Base-by-base conservation (phyloP, 1,284 basidiomycete species). In the Bjerkandera adusta region DNA sequence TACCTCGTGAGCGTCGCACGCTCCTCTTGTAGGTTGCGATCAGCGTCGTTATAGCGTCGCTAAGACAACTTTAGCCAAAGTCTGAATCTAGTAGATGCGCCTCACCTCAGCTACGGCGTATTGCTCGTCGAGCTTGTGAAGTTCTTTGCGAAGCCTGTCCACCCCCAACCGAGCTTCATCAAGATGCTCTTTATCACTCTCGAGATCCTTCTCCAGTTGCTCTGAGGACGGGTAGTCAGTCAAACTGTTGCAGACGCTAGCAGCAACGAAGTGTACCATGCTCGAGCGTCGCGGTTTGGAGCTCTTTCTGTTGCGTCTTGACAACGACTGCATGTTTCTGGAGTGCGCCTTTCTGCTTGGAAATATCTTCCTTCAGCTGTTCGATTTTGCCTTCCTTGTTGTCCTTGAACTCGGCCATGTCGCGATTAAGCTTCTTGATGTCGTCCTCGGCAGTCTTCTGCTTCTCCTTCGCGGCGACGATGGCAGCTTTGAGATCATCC, bases 321-420 rank as follows among this genome's bases (percentile, higher is more conserved):
- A 98, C 82, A 21, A 75, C 71, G 1, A 86, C 81, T 1, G 84
- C 76, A 62, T 93, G 85, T 68, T 92, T 91, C 61, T 89, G 85
- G 8, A 96, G 71, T 5, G 79, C 81, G 13, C 81, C 74, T 68
- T 96, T 97, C 67, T 92, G 87, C 61, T 81, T 84, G 12, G 76
- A 75, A 53, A 97, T 92, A 49, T 85, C 81, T 18, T 77, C 78
- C 88, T 94, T 96, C 57, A 99, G 81, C 65, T 98, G 89, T 33
- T 89, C 89, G 46, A 95, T 89, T 70, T 99, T 99, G 38, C 92
- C 92, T 48, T 97, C 96, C 66, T 97, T 97, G 73, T 99, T 95
- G 66, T 93, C 87, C 72, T 97, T 95, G 72, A 99, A 97, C 72
- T 99, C 97, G 45, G 83, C 83, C 93, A 99, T 98, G 64, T 99